A percentile compares a stretch with the other conserved stretches of the same genome.
Evolutionary conservation across 129 eudicot species (phyloP).

Genomic region (Helianthus annuus): HanXRQr2.0-SUNRISE NC_035439.2:91961561-91962060

Average conservation of each 20-base stretch:
- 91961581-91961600: too few species aligned
- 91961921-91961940: conserved; percentile 6
- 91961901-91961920: conserved; percentile 26
- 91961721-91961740: too few species aligned
- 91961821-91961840: conserved; percentile 12
- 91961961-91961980: background rate
- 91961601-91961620: too few species aligned
- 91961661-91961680: too few species aligned
- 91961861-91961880: conserved; percentile 26
- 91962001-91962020: background rate
- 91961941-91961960: background rate
- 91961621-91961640: too few species aligned
- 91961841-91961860: conserved; percentile 29
- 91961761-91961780: background rate
- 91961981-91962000: background rate
- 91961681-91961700: too few species aligned
- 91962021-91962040: background rate
- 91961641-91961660: too few species aligned
- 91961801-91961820: conserved; percentile 9
- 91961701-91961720: too few species aligned
- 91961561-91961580: too few species aligned
- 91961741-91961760: too few species aligned
- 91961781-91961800: background rate
- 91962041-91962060: background rate
- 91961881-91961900: conserved; percentile 45